Evolutionary conservation across 2,329 filamentous ascomycete species (phyloP).

Genomic region (Harringtonia aguacate): DNA sequence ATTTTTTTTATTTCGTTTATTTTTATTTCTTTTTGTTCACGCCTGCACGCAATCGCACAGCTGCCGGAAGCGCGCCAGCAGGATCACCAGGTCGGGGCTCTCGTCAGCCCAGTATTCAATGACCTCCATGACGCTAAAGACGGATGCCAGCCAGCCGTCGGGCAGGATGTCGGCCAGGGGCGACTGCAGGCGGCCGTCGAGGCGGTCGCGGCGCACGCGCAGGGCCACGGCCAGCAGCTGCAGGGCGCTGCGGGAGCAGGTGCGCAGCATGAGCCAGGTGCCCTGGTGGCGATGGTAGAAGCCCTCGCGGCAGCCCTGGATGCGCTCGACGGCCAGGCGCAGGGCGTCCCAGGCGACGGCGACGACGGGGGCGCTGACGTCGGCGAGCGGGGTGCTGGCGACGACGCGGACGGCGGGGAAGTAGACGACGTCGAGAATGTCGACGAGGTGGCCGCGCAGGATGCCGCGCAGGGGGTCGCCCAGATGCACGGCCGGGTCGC

Average conservation of each 20-base stretch:
- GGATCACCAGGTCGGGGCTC: not conserved
- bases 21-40: too few species aligned
- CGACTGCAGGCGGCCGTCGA: not conserved
- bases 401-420: conserved; percentile 14
- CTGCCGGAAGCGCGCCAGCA: not conserved
- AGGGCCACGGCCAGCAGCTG: conserved; percentile 21
- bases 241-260: conserved; percentile 26
- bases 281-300: conserved; percentile 32
- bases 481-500: conserved; percentile 12
- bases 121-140: not conserved
- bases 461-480: conserved; percentile 28
- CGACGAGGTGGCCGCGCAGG: conserved; percentile 26
- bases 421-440: conserved; percentile 24
- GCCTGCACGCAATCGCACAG: too few species aligned
- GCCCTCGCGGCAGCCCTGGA: conserved; percentile 13
- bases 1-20: too few species aligned
- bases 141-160: not conserved
- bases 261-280: conserved; percentile 28
- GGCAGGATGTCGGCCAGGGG: not conserved
- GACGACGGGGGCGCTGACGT: not conserved
- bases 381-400: not conserved
- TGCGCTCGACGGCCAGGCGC: not conserved
- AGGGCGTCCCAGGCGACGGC: not conserved
- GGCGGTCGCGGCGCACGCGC: not conserved
- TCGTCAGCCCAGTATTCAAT: not conserved